These are phyloP conservation scores for Brettanomyces anomalus DNA, from an alignment of 805 yeast genomes.

Conservation along the genomic window DNA sequence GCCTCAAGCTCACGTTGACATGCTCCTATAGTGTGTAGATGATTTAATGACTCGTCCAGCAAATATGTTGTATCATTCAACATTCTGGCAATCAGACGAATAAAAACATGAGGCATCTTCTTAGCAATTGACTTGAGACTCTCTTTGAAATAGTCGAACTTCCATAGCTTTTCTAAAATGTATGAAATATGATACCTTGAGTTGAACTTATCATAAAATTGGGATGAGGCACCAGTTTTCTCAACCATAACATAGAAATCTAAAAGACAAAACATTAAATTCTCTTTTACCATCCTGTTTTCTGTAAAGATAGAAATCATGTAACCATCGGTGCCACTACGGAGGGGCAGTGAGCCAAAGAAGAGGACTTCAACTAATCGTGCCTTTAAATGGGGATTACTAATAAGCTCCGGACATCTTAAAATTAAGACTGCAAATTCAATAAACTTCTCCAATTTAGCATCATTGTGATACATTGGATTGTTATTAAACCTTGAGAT, in stretches of 20 bases:
- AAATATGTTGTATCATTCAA: slow-evolving; percentile 88
- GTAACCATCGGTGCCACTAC: slow-evolving; percentile 58
- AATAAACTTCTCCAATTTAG: slow-evolving; percentile 47
- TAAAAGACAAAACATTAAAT: slow-evolving; percentile 72
- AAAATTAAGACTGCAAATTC: slow-evolving; percentile 68
- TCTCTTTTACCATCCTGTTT: slow-evolving; percentile 51
- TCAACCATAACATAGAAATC: slow-evolving; percentile 93
- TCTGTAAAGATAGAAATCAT: slow-evolving; percentile 57
- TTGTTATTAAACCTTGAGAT: slow-evolving; percentile 46
- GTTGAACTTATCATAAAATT: slow-evolving; percentile 93
- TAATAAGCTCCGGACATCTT: slow-evolving; percentile 76
- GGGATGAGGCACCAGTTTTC: slow-evolving; percentile 90
- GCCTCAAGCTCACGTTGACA: slow-evolving; percentile 55
- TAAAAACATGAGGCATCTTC: slow-evolving; percentile 72
- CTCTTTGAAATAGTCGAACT: slow-evolving; percentile 52
- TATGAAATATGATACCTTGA: slow-evolving; percentile 79
- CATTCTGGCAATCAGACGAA: slow-evolving; percentile 89
- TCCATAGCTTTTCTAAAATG: slow-evolving; percentile 79
- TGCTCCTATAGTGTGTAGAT: slow-evolving; percentile 67
- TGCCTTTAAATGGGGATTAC: slow-evolving; percentile 90
- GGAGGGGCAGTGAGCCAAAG: slow-evolving; percentile 54
- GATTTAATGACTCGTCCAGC: slow-evolving; percentile 81
- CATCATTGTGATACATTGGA: slow-evolving; percentile 46
- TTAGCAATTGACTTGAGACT: slow-evolving; percentile 64
- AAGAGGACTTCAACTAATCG: slow-evolving; percentile 73